Evolutionary conservation across 176 grass and related monocot species (phyloP).

Genomic region (Aegilops tauschii): DNA sequence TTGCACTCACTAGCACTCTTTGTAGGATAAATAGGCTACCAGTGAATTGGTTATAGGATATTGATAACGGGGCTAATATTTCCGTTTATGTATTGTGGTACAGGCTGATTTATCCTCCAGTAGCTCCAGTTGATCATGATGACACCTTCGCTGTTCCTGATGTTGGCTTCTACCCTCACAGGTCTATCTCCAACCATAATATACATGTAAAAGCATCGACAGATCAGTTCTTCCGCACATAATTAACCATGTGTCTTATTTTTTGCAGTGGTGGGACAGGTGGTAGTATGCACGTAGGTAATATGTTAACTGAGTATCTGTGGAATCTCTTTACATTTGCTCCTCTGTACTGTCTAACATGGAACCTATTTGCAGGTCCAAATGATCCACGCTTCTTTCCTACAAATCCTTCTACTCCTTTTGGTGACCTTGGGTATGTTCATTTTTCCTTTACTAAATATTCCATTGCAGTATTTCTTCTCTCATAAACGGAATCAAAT

Average conservation of each 20-base stretch:
- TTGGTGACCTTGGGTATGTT: constrained; percentile 49
- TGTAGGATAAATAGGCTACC: neutral
- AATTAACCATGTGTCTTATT: constrained; percentile 23
- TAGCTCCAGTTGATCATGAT: constrained; percentile 51
- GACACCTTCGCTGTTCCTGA: constrained; percentile 72
- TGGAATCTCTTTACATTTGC: neutral
- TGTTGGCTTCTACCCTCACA: constrained; percentile 71
- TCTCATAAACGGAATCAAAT: constrained; percentile 11
- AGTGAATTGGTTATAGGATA: neutral
- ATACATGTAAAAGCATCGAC: neutral
- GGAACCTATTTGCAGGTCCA: constrained; percentile 47
- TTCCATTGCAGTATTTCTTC: neutral
- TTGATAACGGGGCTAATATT: constrained; percentile 14
- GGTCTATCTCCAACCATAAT: constrained; percentile 42
- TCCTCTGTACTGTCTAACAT: neutral
- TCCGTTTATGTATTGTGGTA: constrained; percentile 11
- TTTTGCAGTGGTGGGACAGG: constrained; percentile 53
- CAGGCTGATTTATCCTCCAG: constrained; percentile 67
- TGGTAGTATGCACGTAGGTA: constrained; percentile 90
- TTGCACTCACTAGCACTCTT: neutral
- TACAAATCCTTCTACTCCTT: constrained; percentile 45
- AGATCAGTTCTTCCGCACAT: neutral
- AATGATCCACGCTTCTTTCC: constrained; percentile 81
- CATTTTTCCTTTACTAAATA: constrained; percentile 9
- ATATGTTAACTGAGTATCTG: constrained; percentile 15